phyloP scores from a whole-genome alignment of 2,329 filamentous ascomycete genomes.

The Fusarium oxysporum region DNA sequence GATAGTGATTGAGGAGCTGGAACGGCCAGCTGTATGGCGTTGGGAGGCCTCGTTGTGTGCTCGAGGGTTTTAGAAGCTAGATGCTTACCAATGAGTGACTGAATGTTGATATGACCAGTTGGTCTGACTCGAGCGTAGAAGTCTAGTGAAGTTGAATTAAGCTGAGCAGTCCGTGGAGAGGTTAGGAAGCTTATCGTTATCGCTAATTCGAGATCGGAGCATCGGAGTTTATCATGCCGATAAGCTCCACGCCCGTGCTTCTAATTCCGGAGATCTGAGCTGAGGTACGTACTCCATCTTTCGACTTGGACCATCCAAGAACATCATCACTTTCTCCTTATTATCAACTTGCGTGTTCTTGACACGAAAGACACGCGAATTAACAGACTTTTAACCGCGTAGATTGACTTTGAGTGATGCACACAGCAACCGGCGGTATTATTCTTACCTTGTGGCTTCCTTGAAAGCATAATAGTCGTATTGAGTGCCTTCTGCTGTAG shows the following conservation, averaged over 20 bases:
- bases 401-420: too few species aligned
- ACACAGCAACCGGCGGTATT: not conserved
- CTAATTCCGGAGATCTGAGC: not conserved
- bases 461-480: constrained; percentile 1
- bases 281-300: not conserved
- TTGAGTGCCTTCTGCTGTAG: not conserved
- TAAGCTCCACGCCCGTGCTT: not conserved
- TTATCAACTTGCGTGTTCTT: not conserved
- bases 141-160: not conserved
- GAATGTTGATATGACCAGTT: not conserved
- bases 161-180: not conserved
- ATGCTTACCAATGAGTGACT: not conserved
- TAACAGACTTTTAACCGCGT: accelerated
- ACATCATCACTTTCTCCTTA: not conserved
- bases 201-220: constrained; percentile 20
- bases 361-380: too few species aligned
- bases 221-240: constrained; percentile 33
- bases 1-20: constrained; percentile 13
- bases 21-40: constrained; percentile 7
- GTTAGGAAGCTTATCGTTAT: constrained; percentile 34
- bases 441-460: not conserved
- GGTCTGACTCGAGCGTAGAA: not conserved
- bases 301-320: constrained; percentile 4
- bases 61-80: too few species aligned
- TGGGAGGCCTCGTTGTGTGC: not conserved